Evolutionary conservation across 495 filamentous ascomycete genomes (phyloP).

Genomic region (Aspergillus egyptiacus): DNA sequence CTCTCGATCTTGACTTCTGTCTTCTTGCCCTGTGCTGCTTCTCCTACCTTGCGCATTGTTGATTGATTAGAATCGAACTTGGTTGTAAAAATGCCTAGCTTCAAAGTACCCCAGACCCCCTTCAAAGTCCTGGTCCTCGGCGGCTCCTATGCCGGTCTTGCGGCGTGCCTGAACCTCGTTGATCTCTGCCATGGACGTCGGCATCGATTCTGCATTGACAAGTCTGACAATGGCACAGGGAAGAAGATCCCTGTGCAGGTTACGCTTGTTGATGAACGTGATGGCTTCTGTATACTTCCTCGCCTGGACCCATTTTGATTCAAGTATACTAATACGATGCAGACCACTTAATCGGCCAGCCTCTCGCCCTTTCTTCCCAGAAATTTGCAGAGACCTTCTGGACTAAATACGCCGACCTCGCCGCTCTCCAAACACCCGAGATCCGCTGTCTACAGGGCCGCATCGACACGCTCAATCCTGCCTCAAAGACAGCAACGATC

Average conservation of each 20-base stretch:
- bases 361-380: conserved; percentile 54
- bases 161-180: conserved; percentile 52
- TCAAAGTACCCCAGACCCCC: conserved; percentile 22
- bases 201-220: conserved; percentile 30
- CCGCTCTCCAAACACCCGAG: conserved; percentile 46
- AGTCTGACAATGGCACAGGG: conserved; percentile 21
- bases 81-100: conserved; percentile 26
- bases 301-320: not conserved
- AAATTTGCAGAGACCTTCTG: conserved; percentile 53
- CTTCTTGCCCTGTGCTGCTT: not conserved
- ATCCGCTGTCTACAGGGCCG: conserved; percentile 53
- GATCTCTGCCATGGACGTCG: conserved; percentile 49
- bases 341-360: conserved; percentile 59
- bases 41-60: not conserved
- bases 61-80: not conserved
- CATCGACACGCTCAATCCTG: conserved; percentile 47
- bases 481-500: conserved; percentile 45
- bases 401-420: conserved; percentile 55
- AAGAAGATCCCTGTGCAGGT: conserved; percentile 50
- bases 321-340: conserved; percentile 15
- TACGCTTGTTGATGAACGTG: conserved; percentile 63
- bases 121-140: conserved; percentile 52
- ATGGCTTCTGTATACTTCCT: conserved; percentile 55
- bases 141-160: conserved; percentile 60
- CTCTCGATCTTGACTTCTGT: not conserved